A percentile compares a stretch with the other conserved stretches of the same genome.
These are phyloP conservation scores for Peniophora sp. DNA, from an alignment of 1,284 basidiomycete genomes.

Conservation along the genomic window DNA sequence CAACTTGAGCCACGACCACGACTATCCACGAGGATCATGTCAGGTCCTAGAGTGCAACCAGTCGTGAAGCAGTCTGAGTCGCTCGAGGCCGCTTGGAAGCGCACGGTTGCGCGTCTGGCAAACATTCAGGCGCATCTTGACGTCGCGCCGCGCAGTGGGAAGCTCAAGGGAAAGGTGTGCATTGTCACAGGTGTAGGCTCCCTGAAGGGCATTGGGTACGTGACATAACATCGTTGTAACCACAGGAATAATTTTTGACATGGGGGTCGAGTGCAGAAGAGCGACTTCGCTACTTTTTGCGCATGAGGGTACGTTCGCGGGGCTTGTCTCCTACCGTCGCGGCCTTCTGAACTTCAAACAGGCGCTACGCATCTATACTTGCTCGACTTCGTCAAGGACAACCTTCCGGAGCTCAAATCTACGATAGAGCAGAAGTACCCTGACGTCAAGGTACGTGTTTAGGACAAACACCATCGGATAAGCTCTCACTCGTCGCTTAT, in stretches of 20 bases:
- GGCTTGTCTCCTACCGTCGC: neutral
- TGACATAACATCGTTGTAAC: conserved; percentile 6
- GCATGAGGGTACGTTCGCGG: conserved; percentile 58
- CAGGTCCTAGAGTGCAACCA: conserved; percentile 7
- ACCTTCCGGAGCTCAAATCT: conserved; percentile 66
- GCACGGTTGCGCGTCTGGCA: conserved; percentile 56
- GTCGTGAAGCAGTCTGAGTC: conserved; percentile 3
- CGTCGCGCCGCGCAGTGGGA: conserved; percentile 42
- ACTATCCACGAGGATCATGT: neutral
- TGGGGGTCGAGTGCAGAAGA: conserved; percentile 37
- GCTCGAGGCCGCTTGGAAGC: conserved; percentile 26
- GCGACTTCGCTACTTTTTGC: conserved; percentile 73
- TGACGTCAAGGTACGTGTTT: conserved; percentile 65
- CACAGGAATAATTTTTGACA: neutral
- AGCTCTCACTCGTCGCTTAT: conserved; percentile 7
- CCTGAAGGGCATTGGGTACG: conserved; percentile 78
- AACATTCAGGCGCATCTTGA: conserved; percentile 68
- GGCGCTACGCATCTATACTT: conserved; percentile 83
- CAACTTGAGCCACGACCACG: neutral
- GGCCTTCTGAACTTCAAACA: conserved; percentile 21
- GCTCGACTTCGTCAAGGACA: conserved; percentile 67
- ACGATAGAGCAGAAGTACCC: conserved; percentile 66
- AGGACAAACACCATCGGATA: neutral
- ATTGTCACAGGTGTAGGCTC: conserved; percentile 86
- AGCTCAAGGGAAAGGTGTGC: conserved; percentile 79